Evolutionary conservation across 805 yeast species (phyloP), one percentile per base, ranked within the genome.

Genomic region (Brettanomyces anomalus): DNA sequence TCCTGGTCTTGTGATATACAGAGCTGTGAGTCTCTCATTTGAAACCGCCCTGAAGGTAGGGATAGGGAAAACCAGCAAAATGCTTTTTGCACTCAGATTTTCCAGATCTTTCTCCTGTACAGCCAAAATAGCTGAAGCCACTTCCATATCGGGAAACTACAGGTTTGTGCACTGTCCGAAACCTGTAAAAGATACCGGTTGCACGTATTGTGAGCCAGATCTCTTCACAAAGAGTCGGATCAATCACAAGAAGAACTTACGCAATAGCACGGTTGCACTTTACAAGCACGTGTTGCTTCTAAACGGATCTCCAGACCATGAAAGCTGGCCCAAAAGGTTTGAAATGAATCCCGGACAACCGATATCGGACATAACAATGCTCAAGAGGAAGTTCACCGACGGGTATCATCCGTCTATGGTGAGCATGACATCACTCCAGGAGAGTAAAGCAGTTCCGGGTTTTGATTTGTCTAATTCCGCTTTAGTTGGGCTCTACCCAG

Each of bases 251-350:
- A 63, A 56, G 39, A 67, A 67, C 32, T 54, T 80, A 15, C 57
- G 65, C 21, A 68, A 69, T 13, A 74, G 87, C 0, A 68, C 69
- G 26, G 72, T 76, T 0, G 49, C 59, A 3, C 71, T 74, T 5
- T 72, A 76, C 71, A 77, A 76, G 46, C 85, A 81, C 51, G 63
- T 76, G 7, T 53, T 82, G 15, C 65, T 78, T 13, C 59, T 76
- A 21, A 71, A 77, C 28, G 76, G 74, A 14, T 53, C 54, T 16
- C 47, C 56, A 0, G 62, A 62, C 21, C 62, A 67, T 37, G 55
- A 54, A 15, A 50, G 55, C 4, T 71, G 77, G 76, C 74, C 77
- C 2, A 61, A 71, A 11, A 69, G 71, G 47, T 68, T 80, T 33
- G 84, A 80, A 44, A 45, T 66, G 37, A 54, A 61, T 20, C 74